Percentiles rank a stretch among this genome's conserved stretches.
Evolutionary conservation across 208 protist species (phyloP).

Genomic region (Acanthamoeba polyphaga): DNA sequence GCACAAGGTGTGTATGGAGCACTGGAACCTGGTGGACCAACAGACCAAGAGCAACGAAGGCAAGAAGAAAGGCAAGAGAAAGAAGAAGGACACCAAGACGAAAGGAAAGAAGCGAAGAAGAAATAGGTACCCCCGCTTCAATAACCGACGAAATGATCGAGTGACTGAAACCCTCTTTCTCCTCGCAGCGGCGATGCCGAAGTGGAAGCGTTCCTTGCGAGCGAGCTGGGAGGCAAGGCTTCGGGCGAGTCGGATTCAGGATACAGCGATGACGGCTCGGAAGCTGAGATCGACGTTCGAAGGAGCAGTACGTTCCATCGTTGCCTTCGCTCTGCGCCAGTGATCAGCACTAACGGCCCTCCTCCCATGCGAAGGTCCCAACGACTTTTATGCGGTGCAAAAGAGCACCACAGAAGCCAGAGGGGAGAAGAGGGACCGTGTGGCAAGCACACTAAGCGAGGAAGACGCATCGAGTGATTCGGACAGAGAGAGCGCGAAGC

Average conservation of each 20-base stretch:
- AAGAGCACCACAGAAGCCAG: neutral
- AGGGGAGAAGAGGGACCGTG: neutral
- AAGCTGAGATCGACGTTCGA: neutral
- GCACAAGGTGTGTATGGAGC: constrained; percentile 65
- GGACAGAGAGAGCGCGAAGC: neutral
- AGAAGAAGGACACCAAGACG: neutral
- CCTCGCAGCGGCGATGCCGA: constrained; percentile 26
- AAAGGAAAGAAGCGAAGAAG: constrained; percentile 35
- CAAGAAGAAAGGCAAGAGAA: constrained; percentile 24
- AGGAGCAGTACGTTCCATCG: neutral
- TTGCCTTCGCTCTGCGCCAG: neutral
- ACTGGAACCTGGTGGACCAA: constrained; percentile 63
- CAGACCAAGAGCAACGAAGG: constrained; percentile 14
- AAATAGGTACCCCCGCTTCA: neutral
- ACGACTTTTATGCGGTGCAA: constrained; percentile 50
- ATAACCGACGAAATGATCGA: neutral
- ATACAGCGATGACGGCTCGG: neutral
- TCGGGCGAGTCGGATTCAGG: constrained; percentile 25
- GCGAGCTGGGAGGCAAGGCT: constrained; percentile 15
- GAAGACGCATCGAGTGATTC: constrained; percentile 45
- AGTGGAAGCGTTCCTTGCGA: constrained; percentile 51
- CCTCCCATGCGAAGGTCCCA: neutral
- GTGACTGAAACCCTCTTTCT: neutral
- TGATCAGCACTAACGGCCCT: too few relatives aligned
- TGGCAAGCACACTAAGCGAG: constrained; percentile 41